These are phyloP conservation scores for Hypoxylon sp. DNA, from an alignment of 2,329 filamentous ascomycete species.

Conservation along the genomic window DNA sequence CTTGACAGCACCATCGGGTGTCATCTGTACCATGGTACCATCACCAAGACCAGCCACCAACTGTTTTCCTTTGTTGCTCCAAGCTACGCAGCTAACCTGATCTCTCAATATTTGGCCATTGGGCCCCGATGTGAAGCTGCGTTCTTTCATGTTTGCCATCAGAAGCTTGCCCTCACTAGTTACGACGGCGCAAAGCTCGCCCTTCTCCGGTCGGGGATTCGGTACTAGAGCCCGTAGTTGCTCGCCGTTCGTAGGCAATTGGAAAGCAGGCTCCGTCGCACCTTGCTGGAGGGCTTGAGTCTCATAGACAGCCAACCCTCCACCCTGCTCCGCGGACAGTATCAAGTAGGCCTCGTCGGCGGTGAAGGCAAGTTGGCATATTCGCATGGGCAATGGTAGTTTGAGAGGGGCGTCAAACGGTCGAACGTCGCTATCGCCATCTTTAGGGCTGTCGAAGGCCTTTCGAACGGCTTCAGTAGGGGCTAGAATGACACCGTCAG, in stretches of 20 bases:
- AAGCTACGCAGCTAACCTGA: slow-evolving; percentile 83
- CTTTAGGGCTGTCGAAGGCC: slow-evolving; percentile 70
- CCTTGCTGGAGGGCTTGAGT: slow-evolving; percentile 73
- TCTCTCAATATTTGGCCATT: slow-evolving; percentile 72
- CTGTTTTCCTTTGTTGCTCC: slow-evolving; percentile 95
- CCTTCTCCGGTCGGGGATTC: slow-evolving; percentile 79
- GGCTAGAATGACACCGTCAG: slow-evolving; percentile 78
- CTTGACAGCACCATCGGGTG: slow-evolving; percentile 79
- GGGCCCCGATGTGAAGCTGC: slow-evolving; percentile 62
- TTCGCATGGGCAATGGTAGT: slow-evolving; percentile 75
- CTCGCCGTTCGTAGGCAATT: slow-evolving; percentile 79
- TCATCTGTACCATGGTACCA: slow-evolving; percentile 84
- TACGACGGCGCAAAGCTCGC: slow-evolving; percentile 81
- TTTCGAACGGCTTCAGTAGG: slow-evolving; percentile 80
- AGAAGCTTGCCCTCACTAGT: slow-evolving; percentile 82
- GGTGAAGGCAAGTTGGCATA: slow-evolving; percentile 91
- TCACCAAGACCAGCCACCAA: slow-evolving; percentile 85
- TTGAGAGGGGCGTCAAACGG: slow-evolving; percentile 77
- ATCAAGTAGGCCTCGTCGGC: slow-evolving; percentile 87
- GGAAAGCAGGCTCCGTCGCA: slow-evolving; percentile 72
- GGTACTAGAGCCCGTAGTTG: slow-evolving; percentile 78
- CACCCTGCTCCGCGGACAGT: slow-evolving; percentile 80
- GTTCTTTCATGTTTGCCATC: slow-evolving; percentile 80
- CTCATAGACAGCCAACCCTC: slow-evolving; percentile 85
- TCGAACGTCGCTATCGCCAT: slow-evolving; percentile 71